phyloP scores from a whole-genome alignment of 73 alveolate species.

The Tetrahymena elliotti region DNA sequence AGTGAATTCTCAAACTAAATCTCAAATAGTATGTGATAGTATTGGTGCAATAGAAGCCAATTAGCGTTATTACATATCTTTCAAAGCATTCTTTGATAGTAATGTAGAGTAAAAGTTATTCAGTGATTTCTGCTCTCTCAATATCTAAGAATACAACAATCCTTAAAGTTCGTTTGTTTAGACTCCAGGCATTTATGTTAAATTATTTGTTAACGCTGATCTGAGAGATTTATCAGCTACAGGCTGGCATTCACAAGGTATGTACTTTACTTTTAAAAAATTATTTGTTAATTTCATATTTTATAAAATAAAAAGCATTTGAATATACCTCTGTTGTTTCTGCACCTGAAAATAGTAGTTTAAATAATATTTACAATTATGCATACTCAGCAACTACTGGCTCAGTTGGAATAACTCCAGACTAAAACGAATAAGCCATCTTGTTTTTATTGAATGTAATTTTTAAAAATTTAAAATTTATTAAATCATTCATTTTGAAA shows the following conservation, averaged over 20 bases:
- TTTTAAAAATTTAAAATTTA: background rate
- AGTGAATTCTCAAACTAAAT: too few relatives aligned
- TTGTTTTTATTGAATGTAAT: background rate
- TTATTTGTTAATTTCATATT: background rate
- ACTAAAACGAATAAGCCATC: background rate
- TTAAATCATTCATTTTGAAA: too few relatives aligned
- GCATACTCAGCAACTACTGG: background rate
- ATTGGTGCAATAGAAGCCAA: background rate
- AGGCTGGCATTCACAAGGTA: background rate
- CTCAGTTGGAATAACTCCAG: background rate
- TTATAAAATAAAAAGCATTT: background rate
- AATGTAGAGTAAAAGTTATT: background rate
- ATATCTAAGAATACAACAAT: background rate
- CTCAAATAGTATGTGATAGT: background rate
- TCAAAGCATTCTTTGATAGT: background rate
- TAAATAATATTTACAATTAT: background rate
- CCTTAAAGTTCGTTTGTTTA: background rate
- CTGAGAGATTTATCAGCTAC: background rate
- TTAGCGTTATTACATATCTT: background rate
- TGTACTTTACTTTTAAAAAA: background rate
- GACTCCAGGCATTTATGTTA: background rate
- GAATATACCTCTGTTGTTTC: background rate
- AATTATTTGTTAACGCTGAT: background rate
- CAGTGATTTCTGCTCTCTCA: background rate
- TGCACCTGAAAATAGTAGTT: background rate